Evolutionary conservation across 441 rosid species (phyloP), one percentile per base, ranked within the genome.

Genomic region (Breynia disticha): DNA sequence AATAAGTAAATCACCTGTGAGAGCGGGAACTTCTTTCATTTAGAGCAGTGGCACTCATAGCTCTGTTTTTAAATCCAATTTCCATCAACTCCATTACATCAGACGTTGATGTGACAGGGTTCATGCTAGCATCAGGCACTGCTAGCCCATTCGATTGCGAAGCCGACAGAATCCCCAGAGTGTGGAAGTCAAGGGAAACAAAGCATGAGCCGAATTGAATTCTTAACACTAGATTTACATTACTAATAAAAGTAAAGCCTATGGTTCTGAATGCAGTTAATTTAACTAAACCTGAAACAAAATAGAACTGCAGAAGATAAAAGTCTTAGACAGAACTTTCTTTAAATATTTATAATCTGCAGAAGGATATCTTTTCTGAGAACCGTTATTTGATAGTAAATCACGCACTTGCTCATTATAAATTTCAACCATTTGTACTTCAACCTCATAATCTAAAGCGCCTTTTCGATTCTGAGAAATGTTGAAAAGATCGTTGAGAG

Each of bases 21-120:
- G 99, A 94, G 62, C 99, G 81, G 63, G 96, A 87, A 63, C 99
- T 94, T 71, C 99, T 81, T 68, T 94, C 96, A 63, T 94, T 90
- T 57, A 94, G 70, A 44, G 96, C 91, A 11, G 99, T 94, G 56
- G 97, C 82, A 52, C 99, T 80, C 13, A 90, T 89, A 35, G 95
- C 84, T 66, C 97, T 80, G 64, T 94, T 87, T 76, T 68, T 77
- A 22, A 85, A 63, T 48, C 97, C 99, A 56, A 83, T 61, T 47
- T 73, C 75, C 96, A 94, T 94, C 64, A 94, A 67, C 49, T 83
- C 82, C 49, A 90, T 58, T 5, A 94, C 99, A 69, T 87, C 96
- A 56, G 78, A 57, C 16, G 96, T 85, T 54, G 94, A 80, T 54
- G 75, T 73, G 45, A 94, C 99, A 19, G 79, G 64, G 46, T 81